Evolutionary conservation across 2,329 filamentous ascomycete species (phyloP).

Genomic region (Fusarium nurragi): DNA sequence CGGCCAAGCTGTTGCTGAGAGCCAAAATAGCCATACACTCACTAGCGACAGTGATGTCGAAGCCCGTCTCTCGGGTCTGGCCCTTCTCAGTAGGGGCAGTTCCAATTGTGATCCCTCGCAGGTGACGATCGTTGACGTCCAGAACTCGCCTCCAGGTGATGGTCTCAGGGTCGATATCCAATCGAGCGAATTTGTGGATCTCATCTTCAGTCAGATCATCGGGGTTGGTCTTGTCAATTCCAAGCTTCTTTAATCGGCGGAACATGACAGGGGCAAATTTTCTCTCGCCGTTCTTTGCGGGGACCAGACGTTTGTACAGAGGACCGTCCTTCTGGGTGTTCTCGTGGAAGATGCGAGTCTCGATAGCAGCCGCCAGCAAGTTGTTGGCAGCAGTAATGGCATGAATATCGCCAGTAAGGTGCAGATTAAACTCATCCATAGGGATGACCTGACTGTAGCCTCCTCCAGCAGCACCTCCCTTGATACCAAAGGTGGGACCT

Average conservation of each 20-base stretch:
- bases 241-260: slow-evolving; percentile 91
- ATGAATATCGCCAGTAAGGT: slow-evolving; percentile 97
- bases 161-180: slow-evolving; percentile 96
- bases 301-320: slow-evolving; percentile 87
- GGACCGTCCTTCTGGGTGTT: slow-evolving; percentile 91
- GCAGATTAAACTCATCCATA: slow-evolving; percentile 99
- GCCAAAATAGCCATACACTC: slow-evolving; percentile 99
- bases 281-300: slow-evolving; percentile 87
- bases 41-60: slow-evolving; percentile 97
- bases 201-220: slow-evolving; percentile 91
- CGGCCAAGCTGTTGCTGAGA: slow-evolving; percentile 83
- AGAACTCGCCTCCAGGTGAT: slow-evolving; percentile 97
- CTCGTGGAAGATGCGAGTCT: slow-evolving; percentile 98
- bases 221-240: slow-evolving; percentile 94
- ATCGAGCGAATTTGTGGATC: slow-evolving; percentile 84
- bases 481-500: slow-evolving; percentile 98
- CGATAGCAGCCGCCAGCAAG: slow-evolving; percentile 92
- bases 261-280: slow-evolving; percentile 91
- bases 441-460: slow-evolving; percentile 99
- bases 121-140: slow-evolving; percentile 95
- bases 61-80: slow-evolving; percentile 86
- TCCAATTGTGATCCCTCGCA: slow-evolving; percentile 89
- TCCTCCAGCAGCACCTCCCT: slow-evolving; percentile 95
- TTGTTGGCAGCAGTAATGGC: slow-evolving; percentile 98
- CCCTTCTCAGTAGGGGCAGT: slow-evolving; percentile 91